phyloP scores from a whole-genome alignment of 2,329 filamentous ascomycete species.

The Geoglossum cookeanum region DNA sequence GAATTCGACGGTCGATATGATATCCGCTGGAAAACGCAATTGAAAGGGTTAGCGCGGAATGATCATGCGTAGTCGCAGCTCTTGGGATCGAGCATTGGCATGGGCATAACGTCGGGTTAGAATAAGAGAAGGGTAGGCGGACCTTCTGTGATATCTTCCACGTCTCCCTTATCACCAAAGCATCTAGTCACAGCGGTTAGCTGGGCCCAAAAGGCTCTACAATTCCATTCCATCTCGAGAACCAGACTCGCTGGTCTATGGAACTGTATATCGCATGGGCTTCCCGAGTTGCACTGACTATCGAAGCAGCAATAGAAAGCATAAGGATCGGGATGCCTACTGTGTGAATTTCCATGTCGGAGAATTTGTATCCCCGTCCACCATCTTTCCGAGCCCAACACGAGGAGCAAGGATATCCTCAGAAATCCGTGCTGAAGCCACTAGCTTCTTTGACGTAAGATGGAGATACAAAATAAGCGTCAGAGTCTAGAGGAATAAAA shows the following conservation, averaged over 20 bases:
- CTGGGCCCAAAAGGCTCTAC: background rate
- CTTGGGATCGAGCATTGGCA: background rate
- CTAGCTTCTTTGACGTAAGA: background rate
- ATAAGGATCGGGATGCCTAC: slow-evolving; percentile 35
- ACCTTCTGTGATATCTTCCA: slow-evolving; percentile 98
- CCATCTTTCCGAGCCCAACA: slow-evolving; percentile 45
- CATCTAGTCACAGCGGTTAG: slow-evolving; percentile 40
- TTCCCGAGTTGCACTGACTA: background rate
- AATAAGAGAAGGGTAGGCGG: slow-evolving; percentile 13
- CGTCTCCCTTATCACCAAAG: slow-evolving; percentile 98
- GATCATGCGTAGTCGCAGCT: background rate
- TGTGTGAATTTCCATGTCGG: slow-evolving; percentile 99
- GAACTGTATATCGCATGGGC: background rate
- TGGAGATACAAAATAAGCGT: background rate
- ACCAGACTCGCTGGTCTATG: background rate
- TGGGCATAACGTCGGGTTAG: background rate
- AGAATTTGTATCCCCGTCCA: slow-evolving; percentile 83
- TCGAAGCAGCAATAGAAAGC: background rate
- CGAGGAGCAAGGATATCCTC: background rate
- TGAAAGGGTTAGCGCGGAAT: background rate
- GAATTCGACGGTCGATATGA: slow-evolving; percentile 82
- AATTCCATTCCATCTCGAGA: background rate
- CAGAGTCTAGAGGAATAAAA: background rate
- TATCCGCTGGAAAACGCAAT: slow-evolving; percentile 42
- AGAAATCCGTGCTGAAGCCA: background rate